phyloP scores from a whole-genome alignment of 208 protist genomes.

The Wallacemonas sp. region DNA sequence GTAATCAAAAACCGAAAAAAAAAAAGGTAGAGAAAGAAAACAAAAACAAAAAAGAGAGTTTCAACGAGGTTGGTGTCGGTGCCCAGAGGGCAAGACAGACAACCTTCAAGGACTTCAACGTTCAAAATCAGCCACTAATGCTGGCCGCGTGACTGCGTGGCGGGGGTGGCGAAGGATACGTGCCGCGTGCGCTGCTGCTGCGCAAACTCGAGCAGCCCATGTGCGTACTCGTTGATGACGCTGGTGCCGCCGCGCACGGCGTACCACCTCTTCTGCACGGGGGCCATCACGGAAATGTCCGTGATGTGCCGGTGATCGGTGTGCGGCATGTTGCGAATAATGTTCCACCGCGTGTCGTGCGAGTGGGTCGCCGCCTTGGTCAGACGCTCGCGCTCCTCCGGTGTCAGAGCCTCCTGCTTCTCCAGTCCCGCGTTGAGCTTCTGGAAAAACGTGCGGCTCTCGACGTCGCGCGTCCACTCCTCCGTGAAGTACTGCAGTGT shows the following conservation, averaged over 20 bases:
- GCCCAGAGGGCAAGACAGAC: too few relatives aligned
- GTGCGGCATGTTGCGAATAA: background rate
- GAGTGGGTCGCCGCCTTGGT: background rate
- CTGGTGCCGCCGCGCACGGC: background rate
- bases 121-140: too few relatives aligned
- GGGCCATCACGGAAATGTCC: background rate
- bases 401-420: constrained; percentile 7
- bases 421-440: constrained; percentile 17
- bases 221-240: constrained; percentile 8
- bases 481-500: constrained; percentile 66
- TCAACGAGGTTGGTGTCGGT: too few relatives aligned
- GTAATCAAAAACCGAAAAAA: too few relatives aligned
- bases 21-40: too few relatives aligned
- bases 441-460: constrained; percentile 52
- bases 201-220: background rate
- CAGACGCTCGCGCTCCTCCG: background rate
- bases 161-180: background rate
- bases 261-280: constrained; percentile 14
- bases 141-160: too few relatives aligned
- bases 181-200: background rate
- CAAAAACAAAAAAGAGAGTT: too few relatives aligned
- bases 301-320: constrained; percentile 7
- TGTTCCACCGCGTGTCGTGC: background rate
- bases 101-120: too few relatives aligned
- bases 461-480: constrained; percentile 37